Evolutionary conservation across 768 basidiomycete genomes (phyloP).

Genomic region (Russula foetens): DNA sequence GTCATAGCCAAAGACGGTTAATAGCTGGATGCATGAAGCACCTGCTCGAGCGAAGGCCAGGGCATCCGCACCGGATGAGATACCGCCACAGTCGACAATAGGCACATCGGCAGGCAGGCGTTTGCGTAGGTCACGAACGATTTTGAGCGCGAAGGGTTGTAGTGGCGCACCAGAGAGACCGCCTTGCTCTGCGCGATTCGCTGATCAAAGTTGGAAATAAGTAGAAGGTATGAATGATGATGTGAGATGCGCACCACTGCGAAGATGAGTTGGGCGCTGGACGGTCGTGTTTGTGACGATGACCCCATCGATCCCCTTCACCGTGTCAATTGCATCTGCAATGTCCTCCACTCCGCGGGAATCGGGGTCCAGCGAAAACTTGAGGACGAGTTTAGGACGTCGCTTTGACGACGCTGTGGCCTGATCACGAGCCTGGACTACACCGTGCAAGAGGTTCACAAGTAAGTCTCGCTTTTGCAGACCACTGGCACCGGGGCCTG

Average conservation of each 20-base stretch:
- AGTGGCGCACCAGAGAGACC: slow-evolving; percentile 90
- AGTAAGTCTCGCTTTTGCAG: slow-evolving; percentile 75
- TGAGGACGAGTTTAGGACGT: slow-evolving; percentile 79
- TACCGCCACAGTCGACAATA: slow-evolving; percentile 92
- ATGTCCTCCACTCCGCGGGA: slow-evolving; percentile 76
- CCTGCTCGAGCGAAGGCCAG: slow-evolving; percentile 86
- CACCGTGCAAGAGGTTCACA: slow-evolving; percentile 59
- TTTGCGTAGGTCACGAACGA: slow-evolving; percentile 64
- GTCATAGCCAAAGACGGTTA: slow-evolving; percentile 86
- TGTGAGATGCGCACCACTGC: slow-evolving; percentile 45
- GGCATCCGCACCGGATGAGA: slow-evolving; percentile 77
- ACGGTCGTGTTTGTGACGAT: slow-evolving; percentile 97
- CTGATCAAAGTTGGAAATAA: slow-evolving; percentile 29
- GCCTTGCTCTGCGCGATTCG: slow-evolving; percentile 63
- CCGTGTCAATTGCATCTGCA: slow-evolving; percentile 62
- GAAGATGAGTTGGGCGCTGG: slow-evolving; percentile 56
- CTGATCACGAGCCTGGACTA: slow-evolving; percentile 67
- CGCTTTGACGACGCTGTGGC: slow-evolving; percentile 38
- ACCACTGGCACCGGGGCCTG: slow-evolving; percentile 35
- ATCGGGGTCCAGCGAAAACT: slow-evolving; percentile 88
- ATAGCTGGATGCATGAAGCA: slow-evolving; percentile 82
- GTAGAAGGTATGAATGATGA: background rate
- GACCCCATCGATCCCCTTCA: slow-evolving; percentile 78
- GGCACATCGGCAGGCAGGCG: slow-evolving; percentile 75
- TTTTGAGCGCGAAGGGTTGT: slow-evolving; percentile 68